Evolutionary conservation across 2,329 filamentous ascomycete species (phyloP).

Genomic region (Colletotrichum sp.): DNA sequence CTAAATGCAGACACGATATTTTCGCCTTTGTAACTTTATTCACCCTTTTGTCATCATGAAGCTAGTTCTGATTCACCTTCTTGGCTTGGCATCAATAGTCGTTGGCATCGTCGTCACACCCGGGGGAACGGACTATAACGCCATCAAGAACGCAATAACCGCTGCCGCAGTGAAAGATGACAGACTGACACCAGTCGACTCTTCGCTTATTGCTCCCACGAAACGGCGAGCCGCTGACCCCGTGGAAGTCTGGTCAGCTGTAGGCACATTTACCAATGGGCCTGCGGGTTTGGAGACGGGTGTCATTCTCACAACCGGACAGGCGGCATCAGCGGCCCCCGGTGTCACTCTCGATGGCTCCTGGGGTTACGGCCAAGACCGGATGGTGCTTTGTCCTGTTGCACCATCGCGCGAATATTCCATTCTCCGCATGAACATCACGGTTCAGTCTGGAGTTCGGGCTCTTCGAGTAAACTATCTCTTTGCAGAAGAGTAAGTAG

Average conservation of each 20-base stretch:
- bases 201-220: neutral
- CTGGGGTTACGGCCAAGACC: neutral
- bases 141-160: neutral
- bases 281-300: neutral
- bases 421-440: neutral
- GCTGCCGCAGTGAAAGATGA: neutral
- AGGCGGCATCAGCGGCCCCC: neutral
- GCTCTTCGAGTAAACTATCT: neutral
- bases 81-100: fast-evolving
- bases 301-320: neutral
- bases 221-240: neutral
- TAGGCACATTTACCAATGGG: neutral
- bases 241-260: neutral
- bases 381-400: neutral
- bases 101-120: neutral
- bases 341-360: neutral
- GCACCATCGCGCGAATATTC: neutral
- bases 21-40: no score
- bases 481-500: neutral
- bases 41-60: neutral
- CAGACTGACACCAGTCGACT: neutral
- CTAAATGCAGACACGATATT: neutral
- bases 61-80: fast-evolving
- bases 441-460: neutral
- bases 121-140: neutral